Evolutionary conservation across 2,329 filamentous ascomycete species (phyloP), one percentile per base, ranked within the genome.

Genomic region (Pseudohalonectria lignicola): DNA sequence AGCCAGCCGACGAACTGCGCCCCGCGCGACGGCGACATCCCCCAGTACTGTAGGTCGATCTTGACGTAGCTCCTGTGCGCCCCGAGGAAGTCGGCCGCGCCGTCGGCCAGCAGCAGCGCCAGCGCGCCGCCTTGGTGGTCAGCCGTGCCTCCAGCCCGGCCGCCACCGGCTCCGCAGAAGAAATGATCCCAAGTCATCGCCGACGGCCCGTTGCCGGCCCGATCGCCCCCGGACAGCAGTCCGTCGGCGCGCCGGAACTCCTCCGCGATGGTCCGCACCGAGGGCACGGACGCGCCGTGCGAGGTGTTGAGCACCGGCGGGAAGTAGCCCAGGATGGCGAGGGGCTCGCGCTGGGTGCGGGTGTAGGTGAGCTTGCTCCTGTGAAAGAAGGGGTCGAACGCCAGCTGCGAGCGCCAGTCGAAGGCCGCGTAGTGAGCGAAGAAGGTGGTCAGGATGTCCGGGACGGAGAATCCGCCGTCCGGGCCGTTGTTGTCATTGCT

Each of bases 11-110:
- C 57, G 34, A 79, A 66, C 11, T 62, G 59, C 16, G 67, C 69
- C 1, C 74, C 72, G 39, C 68, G 73, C 1, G 64, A 56, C 2
- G 66, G 55, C 2, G 74, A 74, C 6, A 67, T 56, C 2, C 76
- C 76, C 79, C 79, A 83, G 53, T 78, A 82, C 34, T 78, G 74
- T 1, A 74, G 63, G 40, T 79, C 71, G 37, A 83, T 66, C 47
- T 71, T 74, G 40, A 77, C 55, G 48, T 76, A 83, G 37, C 59
- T 69, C 39, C 61, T 66, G 51, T 72, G 74, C 1, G 56, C 49
- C 1, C 45, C 46, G 5, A 81, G 49, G 44, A 82, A 82, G 3
- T 68, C 62, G 1, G 43, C 37, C 5, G 60, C 55, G 10, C 60
- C 63, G 9, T 41, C 36, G 0, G 44, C 16, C n/a, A 36, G 28